Percentiles rank a stretch among this genome's conserved stretches.
Evolutionary conservation across 2,329 filamentous ascomycete genomes (phyloP).

Genomic region (Erysiphe pulchra): DNA sequence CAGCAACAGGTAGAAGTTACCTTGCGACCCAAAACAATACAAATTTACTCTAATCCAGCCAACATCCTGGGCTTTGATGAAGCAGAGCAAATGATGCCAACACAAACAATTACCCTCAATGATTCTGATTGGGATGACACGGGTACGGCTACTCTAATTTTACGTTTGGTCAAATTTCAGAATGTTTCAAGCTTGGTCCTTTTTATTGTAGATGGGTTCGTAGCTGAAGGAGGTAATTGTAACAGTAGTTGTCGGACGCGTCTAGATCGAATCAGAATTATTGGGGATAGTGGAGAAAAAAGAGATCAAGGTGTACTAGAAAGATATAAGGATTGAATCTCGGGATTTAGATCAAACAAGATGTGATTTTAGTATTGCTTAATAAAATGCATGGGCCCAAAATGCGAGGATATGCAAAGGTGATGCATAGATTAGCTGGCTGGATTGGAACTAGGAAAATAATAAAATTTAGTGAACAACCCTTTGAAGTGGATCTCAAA

Average conservation of each 20-base stretch:
- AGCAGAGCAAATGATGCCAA: conserved; percentile 61
- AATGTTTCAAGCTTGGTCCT: conserved; percentile 67
- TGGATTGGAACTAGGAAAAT: too few species aligned
- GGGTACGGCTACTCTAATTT: conserved; percentile 41
- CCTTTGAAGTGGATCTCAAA: too few species aligned
- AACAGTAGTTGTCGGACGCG: conserved; percentile 61
- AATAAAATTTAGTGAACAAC: too few species aligned
- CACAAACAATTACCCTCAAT: conserved; percentile 52
- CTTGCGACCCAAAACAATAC: conserved; percentile 59
- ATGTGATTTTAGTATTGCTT: too few species aligned
- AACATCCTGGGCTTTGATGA: conserved; percentile 90
- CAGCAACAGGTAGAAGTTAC: conserved; percentile 44
- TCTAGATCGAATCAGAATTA: conserved; percentile 50
- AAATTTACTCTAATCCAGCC: conserved; percentile 67
- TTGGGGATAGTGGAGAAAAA: conserved; percentile 81
- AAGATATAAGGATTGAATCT: conserved; percentile 44
- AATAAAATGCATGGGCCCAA: too few species aligned
- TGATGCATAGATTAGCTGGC: too few species aligned
- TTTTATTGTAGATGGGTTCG: conserved; percentile 55
- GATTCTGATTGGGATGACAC: conserved; percentile 60
- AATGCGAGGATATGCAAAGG: too few species aligned
- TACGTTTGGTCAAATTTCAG: conserved; percentile 95
- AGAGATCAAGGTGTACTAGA: conserved; percentile 82
- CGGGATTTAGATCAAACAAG: not conserved
- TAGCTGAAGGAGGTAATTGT: too few species aligned